These are phyloP conservation scores for Spizellomyces sp. DNA, from an alignment of 192 early-diverging fungal genomes.

Conservation along the genomic window DNA sequence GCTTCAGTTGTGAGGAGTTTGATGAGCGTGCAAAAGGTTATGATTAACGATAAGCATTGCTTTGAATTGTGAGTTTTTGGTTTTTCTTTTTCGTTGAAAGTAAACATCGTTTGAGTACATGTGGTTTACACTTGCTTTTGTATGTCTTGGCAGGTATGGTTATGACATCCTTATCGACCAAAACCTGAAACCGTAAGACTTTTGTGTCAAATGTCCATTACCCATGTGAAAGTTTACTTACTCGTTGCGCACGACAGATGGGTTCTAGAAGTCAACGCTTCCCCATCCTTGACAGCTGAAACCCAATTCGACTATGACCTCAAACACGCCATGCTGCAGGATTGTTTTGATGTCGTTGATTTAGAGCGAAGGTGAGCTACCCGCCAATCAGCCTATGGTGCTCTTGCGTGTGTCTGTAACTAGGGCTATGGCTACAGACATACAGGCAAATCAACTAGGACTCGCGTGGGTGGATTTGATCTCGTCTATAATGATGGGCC, in stretches of 20 bases:
- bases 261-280: constrained; percentile 67
- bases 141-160: constrained; percentile 41
- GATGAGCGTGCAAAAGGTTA: constrained; percentile 65
- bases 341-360: constrained; percentile 64
- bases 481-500: constrained; percentile 69
- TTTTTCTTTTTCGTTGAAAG: background rate
- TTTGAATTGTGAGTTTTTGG: constrained; percentile 53
- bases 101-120: background rate
- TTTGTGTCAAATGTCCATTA: background rate
- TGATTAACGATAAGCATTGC: constrained; percentile 73
- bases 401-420: background rate
- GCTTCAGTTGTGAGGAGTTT: constrained; percentile 58
- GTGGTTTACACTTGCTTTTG: background rate
- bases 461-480: constrained; percentile 63
- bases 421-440: background rate
- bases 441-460: constrained; percentile 39
- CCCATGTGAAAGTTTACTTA: background rate
- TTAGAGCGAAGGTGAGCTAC: constrained; percentile 37
- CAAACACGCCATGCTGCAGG: constrained; percentile 61
- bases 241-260: constrained; percentile 34
- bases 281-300: constrained; percentile 59
- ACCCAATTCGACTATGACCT: constrained; percentile 68
- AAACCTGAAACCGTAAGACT: constrained; percentile 54
- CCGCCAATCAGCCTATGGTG: constrained; percentile 12
- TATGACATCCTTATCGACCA: constrained; percentile 66